Base-by-base conservation (phyloP, 2,329 filamentous ascomycete species). In the Fusarium kyushuense region DNA sequence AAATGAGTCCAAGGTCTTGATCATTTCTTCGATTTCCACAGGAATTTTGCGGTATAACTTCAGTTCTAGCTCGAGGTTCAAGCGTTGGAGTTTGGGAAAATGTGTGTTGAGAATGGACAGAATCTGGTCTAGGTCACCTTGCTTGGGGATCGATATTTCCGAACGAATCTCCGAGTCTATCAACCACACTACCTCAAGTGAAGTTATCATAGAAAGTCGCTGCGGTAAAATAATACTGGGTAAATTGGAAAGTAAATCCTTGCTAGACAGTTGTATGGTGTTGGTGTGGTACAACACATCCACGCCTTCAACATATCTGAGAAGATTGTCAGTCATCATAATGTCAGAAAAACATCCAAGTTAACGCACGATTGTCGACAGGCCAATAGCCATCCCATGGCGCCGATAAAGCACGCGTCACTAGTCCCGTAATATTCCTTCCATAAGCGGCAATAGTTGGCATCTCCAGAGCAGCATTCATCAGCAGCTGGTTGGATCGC, bases 241-340 rank as follows among this genome's bases (percentile, higher is more conserved):
- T 2, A 46, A 4, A 5, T 32, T 21, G 0, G 7, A 10, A 2
- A 32, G 4, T 2, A 46, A 3, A 5, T 13, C 9, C 2, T 32
- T 32, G 27, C 43, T 46, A 17, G 27, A 21, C 3, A 46, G 7
- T 5, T 32, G n/a, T 3, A 46, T 19, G 3, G 1, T 4, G 3
- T 46, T 46, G 2, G 43, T 46, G 13, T 11, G 27, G 43, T 46
- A 32, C 0, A 46, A 6, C n/a, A 46, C 43, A 6, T 46, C 27
- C 3, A 46, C 16, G 1, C 43, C 27, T 30, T 46, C 42, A 14
- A 1, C 14, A 3, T 45, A 45, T 19, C 42, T 45, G 8, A 8
- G 12, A 45, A 14, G 11, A 10, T 29, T 7, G 11, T 29, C 13
- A n/a, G 12, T 14, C n/a, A 19, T 3, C 12, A 23, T 29, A 14